These are phyloP conservation scores for Coemansia reversa DNA, from an alignment of 192 early-diverging fungal species.

Conservation along the genomic window DNA sequence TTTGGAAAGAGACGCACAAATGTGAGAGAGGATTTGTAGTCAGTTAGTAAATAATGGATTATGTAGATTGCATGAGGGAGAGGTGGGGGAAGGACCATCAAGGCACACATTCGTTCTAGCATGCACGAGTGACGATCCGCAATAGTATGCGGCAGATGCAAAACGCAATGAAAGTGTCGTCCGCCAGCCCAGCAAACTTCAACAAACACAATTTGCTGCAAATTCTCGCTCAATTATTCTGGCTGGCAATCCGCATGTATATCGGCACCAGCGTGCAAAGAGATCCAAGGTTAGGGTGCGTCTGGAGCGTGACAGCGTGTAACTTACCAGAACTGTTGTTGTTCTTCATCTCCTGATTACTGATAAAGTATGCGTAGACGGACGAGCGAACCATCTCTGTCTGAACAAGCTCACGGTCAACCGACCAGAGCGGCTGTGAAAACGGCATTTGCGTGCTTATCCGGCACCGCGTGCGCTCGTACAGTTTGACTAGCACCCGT, in stretches of 20 bases:
- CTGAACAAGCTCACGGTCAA: slow-evolving; percentile 32
- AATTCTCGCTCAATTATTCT: not conserved
- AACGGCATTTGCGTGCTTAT: slow-evolving; percentile 19
- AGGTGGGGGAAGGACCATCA: not conserved
- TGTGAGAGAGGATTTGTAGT: not conserved
- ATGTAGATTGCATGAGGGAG: not conserved
- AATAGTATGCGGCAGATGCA: slow-evolving; percentile 7
- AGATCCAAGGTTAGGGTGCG: not conserved
- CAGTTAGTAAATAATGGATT: slow-evolving; percentile 12
- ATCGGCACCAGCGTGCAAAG: not conserved
- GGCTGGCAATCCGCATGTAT: not conserved
- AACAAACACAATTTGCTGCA: not conserved
- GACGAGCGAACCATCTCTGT: slow-evolving; percentile 39
- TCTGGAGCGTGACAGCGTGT: not conserved
- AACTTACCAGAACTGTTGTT: slow-evolving; percentile 26
- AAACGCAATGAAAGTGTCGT: not conserved
- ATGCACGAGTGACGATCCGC: slow-evolving; percentile 18
- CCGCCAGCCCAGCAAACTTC: not conserved
- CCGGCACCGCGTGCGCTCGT: slow-evolving; percentile 46
- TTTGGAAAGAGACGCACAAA: not conserved
- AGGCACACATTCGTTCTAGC: not conserved
- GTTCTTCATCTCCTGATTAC: slow-evolving; percentile 24
- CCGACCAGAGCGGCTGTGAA: slow-evolving; percentile 40
- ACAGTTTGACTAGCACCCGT: slow-evolving; percentile 27
- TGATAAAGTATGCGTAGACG: slow-evolving; percentile 52